Percentiles rank a stretch among this genome's conserved stretches.
These are phyloP conservation scores for Mangifera indica DNA, from an alignment of 345 rosid species.

Conservation along the genomic window DNA sequence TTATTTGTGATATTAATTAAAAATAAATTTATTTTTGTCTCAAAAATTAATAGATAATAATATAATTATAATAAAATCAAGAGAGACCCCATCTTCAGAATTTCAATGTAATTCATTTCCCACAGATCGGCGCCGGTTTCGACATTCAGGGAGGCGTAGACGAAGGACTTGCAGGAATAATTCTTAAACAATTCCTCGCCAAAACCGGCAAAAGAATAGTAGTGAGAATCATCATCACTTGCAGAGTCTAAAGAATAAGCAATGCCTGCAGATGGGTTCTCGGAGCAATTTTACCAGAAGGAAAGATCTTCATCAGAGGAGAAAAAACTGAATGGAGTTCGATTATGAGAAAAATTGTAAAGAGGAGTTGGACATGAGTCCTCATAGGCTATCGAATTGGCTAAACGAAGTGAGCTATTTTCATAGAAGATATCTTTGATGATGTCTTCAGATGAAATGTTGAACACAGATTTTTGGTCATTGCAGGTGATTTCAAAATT, in stretches of 20 bases:
- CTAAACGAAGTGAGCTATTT: no score
- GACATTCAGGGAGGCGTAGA: constrained; percentile 30
- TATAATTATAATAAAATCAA: no score
- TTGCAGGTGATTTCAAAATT: no score
- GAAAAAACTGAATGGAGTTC: constrained; percentile 43
- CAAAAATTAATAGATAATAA: no score
- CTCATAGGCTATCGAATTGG: no score
- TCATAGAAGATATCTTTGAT: no score
- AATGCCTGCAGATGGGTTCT: not conserved
- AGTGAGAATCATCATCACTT: constrained; percentile 19
- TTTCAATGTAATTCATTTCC: constrained; percentile 25
- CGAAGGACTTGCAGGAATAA: constrained; percentile 29
- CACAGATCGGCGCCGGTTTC: not conserved
- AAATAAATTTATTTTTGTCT: no score
- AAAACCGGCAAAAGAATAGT: constrained; percentile 39
- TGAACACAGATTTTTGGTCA: no score
- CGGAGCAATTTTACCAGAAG: constrained; percentile 48
- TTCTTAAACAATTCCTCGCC: constrained; percentile 8
- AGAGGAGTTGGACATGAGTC: no score
- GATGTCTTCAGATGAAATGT: no score
- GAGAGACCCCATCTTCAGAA: constrained; percentile 53
- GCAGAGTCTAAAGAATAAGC: constrained; percentile 33
- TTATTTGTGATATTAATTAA: no score
- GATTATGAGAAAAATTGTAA: constrained; percentile 41
- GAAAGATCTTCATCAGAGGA: constrained; percentile 22